Conservation (phyloP, 176 grass and related monocot genomes). For the Oryza brachyantha region DNA sequence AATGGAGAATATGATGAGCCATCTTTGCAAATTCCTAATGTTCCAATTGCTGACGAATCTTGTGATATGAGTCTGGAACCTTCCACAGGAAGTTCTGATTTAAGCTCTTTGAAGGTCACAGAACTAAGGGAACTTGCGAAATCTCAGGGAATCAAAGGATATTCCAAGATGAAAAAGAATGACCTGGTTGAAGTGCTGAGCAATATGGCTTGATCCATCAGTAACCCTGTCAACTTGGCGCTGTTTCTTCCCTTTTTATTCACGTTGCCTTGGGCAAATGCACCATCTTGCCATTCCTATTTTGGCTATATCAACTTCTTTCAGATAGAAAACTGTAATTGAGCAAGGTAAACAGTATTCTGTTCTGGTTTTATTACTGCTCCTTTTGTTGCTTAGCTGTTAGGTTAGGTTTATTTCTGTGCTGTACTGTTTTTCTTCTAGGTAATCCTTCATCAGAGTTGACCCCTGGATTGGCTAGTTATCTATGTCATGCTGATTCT, state of each 20-base stretch:
- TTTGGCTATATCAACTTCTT: background rate
- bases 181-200: constrained; percentile 58
- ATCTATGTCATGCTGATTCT: background rate
- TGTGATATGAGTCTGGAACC: constrained; percentile 5
- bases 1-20: constrained; percentile 21
- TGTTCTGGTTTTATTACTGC: constrained; percentile 11
- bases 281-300: background rate
- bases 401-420: constrained; percentile 12
- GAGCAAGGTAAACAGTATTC: constrained; percentile 30
- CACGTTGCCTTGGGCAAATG: background rate
- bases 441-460: background rate
- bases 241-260: constrained; percentile 7
- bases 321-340: constrained; percentile 38
- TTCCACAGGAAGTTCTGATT: constrained; percentile 31
- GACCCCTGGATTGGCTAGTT: background rate
- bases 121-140: constrained; percentile 63
- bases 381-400: background rate
- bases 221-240: background rate
- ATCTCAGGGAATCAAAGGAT: constrained; percentile 64
- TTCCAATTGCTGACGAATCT: constrained; percentile 3
- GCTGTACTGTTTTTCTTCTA: background rate
- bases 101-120: constrained; percentile 54
- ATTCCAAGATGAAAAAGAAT: constrained; percentile 88
- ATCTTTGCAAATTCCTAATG: constrained; percentile 25
- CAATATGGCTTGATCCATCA: constrained; percentile 9